A percentile compares a stretch with the other conserved stretches of the same genome.
Evolutionary conservation across 1,139 yeast species (phyloP).

Genomic region (Suhomyces bribrorum): DNA sequence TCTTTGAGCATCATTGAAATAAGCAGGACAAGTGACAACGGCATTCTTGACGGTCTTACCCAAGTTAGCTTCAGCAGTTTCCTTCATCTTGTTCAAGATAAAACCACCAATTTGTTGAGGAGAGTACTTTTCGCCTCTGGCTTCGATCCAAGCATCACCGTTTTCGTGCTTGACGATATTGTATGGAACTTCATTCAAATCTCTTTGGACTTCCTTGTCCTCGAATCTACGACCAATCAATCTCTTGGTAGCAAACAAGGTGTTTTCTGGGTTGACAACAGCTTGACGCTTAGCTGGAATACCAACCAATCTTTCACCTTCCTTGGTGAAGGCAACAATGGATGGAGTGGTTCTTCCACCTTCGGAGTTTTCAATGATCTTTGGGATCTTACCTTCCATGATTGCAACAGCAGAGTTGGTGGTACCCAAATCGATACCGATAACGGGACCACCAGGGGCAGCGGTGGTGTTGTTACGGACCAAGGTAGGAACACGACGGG

Average conservation of each 20-base stretch:
- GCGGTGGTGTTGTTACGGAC: conserved; percentile 53
- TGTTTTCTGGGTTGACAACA: conserved; percentile 97
- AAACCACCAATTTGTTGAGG: conserved; percentile 99
- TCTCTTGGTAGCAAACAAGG: conserved; percentile 97
- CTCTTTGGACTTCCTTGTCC: conserved; percentile 95
- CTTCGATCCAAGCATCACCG: conserved; percentile 99
- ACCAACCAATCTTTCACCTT: conserved; percentile 91
- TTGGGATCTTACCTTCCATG: conserved; percentile 96
- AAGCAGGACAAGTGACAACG: conserved; percentile 97
- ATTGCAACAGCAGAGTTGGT: conserved; percentile 99
- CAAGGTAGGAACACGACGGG: conserved; percentile 46
- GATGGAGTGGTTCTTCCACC: conserved; percentile 99
- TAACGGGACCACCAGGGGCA: conserved; percentile 73
- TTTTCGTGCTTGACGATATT: conserved; percentile 93
- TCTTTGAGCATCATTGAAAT: conserved; percentile 97
- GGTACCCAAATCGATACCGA: conserved; percentile 98
- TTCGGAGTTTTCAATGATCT: conserved; percentile 96
- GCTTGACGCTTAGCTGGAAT: conserved; percentile 99
- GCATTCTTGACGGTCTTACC: conserved; percentile 84
- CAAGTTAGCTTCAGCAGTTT: conserved; percentile 89
- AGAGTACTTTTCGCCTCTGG: conserved; percentile 89
- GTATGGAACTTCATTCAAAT: conserved; percentile 94
- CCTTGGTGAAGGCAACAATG: conserved; percentile 96
- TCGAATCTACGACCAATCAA: conserved; percentile 97
- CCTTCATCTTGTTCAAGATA: conserved; percentile 94